Conservation (phyloP, 345 rosid genomes). For the Trapa bicornis region DNA sequence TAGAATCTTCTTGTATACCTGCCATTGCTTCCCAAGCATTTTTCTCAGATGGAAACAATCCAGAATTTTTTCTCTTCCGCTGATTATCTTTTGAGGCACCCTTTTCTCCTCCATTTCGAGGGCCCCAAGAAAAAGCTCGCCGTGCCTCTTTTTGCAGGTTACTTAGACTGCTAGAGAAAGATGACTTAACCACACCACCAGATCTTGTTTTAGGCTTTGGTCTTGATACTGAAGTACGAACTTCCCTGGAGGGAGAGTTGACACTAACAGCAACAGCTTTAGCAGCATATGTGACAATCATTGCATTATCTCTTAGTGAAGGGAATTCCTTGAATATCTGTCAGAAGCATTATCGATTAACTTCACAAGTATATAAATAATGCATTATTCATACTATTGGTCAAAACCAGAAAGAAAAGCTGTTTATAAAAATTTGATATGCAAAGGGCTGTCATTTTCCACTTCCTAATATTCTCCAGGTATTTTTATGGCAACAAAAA, state of each 20-base stretch:
- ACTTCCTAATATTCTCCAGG: not conserved
- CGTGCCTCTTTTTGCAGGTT: constrained; percentile 93
- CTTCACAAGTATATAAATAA: not conserved
- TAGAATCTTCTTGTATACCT: constrained; percentile 77
- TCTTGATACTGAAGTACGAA: constrained; percentile 62
- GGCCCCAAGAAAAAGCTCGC: constrained; percentile 94
- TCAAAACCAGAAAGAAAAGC: not conserved
- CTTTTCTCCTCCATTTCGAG: constrained; percentile 72
- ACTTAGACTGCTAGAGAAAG: constrained; percentile 77
- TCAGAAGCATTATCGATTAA: not conserved
- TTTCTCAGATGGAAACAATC: constrained; percentile 67
- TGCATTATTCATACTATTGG: not conserved
- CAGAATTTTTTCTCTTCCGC: constrained; percentile 83
- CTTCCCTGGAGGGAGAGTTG: constrained; percentile 61
- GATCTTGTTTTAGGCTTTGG: constrained; percentile 51
- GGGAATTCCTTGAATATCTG: constrained; percentile 94
- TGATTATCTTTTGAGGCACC: constrained; percentile 60
- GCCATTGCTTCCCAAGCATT: constrained; percentile 97
- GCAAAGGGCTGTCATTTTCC: not conserved
- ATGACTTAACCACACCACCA: constrained; percentile 45
- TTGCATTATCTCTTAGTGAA: constrained; percentile 58
- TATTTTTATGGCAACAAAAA: too few species aligned
- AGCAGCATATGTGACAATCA: constrained; percentile 72
- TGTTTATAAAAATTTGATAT: not conserved
- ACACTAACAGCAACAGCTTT: constrained; percentile 72